phyloP scores from a whole-genome alignment of 2,329 filamentous ascomycete species.

The Furcasterigmium sp. region DNA sequence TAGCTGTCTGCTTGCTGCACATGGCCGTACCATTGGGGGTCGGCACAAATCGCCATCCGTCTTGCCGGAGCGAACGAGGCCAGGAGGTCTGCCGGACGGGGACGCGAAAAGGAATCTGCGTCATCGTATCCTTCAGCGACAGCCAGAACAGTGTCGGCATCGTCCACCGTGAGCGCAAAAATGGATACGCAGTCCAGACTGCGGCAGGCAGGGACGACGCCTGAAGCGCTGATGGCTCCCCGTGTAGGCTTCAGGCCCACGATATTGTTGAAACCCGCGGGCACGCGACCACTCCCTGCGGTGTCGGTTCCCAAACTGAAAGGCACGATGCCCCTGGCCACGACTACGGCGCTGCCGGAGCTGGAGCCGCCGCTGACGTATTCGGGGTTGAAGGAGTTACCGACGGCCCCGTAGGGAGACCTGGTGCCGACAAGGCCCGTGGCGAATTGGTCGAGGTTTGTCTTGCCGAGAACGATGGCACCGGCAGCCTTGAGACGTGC shows the following conservation, averaged over 20 bases:
- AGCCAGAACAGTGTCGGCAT: constrained; percentile 45
- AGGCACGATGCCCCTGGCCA: constrained; percentile 45
- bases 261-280: constrained; percentile 48
- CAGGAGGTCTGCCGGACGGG: constrained; percentile 12
- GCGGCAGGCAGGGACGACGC: constrained; percentile 49
- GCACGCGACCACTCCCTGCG: constrained; percentile 49
- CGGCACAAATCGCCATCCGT: constrained; percentile 31
- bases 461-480: constrained; percentile 54
- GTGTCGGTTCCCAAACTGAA: constrained; percentile 55
- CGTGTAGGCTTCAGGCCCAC: constrained; percentile 47
- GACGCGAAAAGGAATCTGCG: constrained; percentile 46
- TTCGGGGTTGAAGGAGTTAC: constrained; percentile 40
- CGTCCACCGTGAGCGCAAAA: constrained; percentile 40
- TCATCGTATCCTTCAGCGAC: constrained; percentile 41
- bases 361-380: constrained; percentile 47
- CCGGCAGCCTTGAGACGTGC: constrained; percentile 44
- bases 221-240: constrained; percentile 42
- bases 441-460: constrained; percentile 57
- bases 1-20: constrained; percentile 35
- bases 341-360: constrained; percentile 51
- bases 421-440: constrained; percentile 58
- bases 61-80: constrained; percentile 6
- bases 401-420: constrained; percentile 52
- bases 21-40: constrained; percentile 29
- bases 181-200: constrained; percentile 54